Percentiles rank a stretch among this genome's conserved stretches.
Conservation (phyloP, 352 stramenopile genomes). For the Phytophthora pseudosyringae region DNA sequence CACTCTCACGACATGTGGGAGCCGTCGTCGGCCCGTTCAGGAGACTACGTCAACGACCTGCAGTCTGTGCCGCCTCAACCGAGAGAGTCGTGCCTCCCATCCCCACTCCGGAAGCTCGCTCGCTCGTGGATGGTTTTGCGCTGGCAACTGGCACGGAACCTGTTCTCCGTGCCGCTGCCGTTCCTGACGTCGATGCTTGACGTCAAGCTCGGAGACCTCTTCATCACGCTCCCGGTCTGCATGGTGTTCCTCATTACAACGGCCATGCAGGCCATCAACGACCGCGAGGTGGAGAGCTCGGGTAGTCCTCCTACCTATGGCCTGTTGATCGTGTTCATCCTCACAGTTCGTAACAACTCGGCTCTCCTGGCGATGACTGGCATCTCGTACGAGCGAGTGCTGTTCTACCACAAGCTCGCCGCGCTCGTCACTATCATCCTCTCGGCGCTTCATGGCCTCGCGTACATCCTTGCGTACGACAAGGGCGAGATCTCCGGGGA, state of each 20-base stretch:
- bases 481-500: slow-evolving; percentile 30
- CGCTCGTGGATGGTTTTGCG: slow-evolving; percentile 37
- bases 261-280: slow-evolving; percentile 17
- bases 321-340: slow-evolving; percentile 46
- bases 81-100: slow-evolving; percentile 6
- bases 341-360: slow-evolving; percentile 60
- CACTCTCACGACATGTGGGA: slow-evolving; percentile 24
- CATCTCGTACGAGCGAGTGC: slow-evolving; percentile 54
- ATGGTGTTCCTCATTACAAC: slow-evolving; percentile 28
- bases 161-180: slow-evolving; percentile 40
- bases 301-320: slow-evolving; percentile 36
- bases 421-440: slow-evolving; percentile 44
- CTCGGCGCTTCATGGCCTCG: slow-evolving; percentile 45
- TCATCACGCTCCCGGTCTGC: slow-evolving; percentile 38
- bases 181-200: slow-evolving; percentile 38
- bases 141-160: slow-evolving; percentile 29
- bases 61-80: slow-evolving; percentile 13
- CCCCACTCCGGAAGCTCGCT: slow-evolving; percentile 22
- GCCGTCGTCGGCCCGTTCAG: slow-evolving; percentile 11
- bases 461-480: slow-evolving; percentile 42
- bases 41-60: slow-evolving; percentile 26
- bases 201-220: slow-evolving; percentile 46
- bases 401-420: slow-evolving; percentile 61
- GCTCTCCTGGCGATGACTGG: slow-evolving; percentile 48
- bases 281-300: slow-evolving; percentile 18